phyloP scores from a whole-genome alignment of 192 early-diverging fungal genomes.

The Endogone sp. region DNA sequence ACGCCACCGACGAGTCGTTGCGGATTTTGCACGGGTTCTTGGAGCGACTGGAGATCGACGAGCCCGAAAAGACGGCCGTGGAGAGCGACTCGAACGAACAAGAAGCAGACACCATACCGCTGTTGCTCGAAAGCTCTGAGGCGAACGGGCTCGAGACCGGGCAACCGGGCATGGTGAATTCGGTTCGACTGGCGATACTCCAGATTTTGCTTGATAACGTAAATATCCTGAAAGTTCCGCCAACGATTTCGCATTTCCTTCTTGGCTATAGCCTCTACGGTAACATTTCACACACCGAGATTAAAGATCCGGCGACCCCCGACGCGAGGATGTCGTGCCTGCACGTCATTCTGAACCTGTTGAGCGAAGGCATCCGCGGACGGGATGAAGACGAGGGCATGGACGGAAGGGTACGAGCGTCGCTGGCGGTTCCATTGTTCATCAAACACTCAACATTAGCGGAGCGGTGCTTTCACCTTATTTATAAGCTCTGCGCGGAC shows the following conservation, averaged over 20 bases:
- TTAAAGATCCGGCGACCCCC: slow-evolving; percentile 32
- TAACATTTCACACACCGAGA: slow-evolving; percentile 26
- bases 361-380: slow-evolving; percentile 14
- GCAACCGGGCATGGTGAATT: slow-evolving; percentile 22
- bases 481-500: slow-evolving; percentile 79
- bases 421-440: slow-evolving; percentile 40
- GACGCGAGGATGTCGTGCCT: slow-evolving; percentile 45
- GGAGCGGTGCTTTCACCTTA: slow-evolving; percentile 85
- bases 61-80: slow-evolving; percentile 20
- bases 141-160: background rate
- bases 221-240: slow-evolving; percentile 42
- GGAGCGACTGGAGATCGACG: slow-evolving; percentile 68
- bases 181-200: slow-evolving; percentile 78
- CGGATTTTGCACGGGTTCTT: slow-evolving; percentile 77
- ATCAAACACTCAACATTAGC: slow-evolving; percentile 72
- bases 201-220: slow-evolving; percentile 83
- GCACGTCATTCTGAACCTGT: slow-evolving; percentile 58
- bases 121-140: slow-evolving; percentile 22
- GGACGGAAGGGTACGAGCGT: slow-evolving; percentile 7
- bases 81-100: slow-evolving; percentile 25
- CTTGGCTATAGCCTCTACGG: slow-evolving; percentile 71
- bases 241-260: slow-evolving; percentile 86
- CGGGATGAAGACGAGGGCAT: background rate
- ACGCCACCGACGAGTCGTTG: slow-evolving; percentile 54
- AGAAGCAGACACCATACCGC: slow-evolving; percentile 35